phyloP scores from a whole-genome alignment of 2,329 filamentous ascomycete species.

The Mycosphaerelloides madeirae region DNA sequence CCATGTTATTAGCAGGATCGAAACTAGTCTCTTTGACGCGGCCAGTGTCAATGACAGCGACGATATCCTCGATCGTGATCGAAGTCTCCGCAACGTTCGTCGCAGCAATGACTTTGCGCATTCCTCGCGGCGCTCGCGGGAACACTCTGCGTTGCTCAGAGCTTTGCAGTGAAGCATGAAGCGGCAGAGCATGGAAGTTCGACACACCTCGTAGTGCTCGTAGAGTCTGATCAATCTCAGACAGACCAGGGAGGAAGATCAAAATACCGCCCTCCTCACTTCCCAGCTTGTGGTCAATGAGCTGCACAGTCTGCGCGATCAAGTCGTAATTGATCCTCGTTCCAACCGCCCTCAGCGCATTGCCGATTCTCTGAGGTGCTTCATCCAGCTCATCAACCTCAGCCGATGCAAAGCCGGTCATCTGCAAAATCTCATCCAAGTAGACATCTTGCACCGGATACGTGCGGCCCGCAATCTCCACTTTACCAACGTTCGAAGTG shows the following conservation, averaged over 20 bases:
- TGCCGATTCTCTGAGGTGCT: slow-evolving; percentile 42
- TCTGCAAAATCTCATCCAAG: slow-evolving; percentile 76
- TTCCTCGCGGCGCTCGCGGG: slow-evolving; percentile 65
- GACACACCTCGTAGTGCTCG: slow-evolving; percentile 61
- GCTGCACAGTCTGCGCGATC: slow-evolving; percentile 70
- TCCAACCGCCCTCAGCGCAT: slow-evolving; percentile 46
- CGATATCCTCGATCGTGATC: slow-evolving; percentile 96
- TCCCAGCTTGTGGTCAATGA: slow-evolving; percentile 73
- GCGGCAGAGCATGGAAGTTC: slow-evolving; percentile 71
- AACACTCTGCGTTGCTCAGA: slow-evolving; percentile 87
- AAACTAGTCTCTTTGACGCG: slow-evolving; percentile 96
- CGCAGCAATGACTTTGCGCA: slow-evolving; percentile 86
- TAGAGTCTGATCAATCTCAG: slow-evolving; percentile 82
- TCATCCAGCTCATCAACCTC: slow-evolving; percentile 39
- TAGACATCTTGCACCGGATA: slow-evolving; percentile 88
- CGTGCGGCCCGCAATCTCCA: slow-evolving; percentile 84
- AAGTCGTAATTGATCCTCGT: slow-evolving; percentile 89
- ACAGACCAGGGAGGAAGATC: slow-evolving; percentile 89
- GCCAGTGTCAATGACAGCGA: slow-evolving; percentile 91
- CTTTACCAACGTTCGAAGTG: slow-evolving; percentile 58
- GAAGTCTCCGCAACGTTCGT: slow-evolving; percentile 98
- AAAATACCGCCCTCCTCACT: slow-evolving; percentile 77
- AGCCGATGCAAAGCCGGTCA: slow-evolving; percentile 61
- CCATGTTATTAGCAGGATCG: slow-evolving; percentile 87
- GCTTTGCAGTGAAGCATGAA: slow-evolving; percentile 88